A percentile compares a stretch with the other conserved stretches of the same genome.
Evolutionary conservation across 805 yeast species (phyloP).

Genomic region (Cyberlindnera misumaiensis): DNA sequence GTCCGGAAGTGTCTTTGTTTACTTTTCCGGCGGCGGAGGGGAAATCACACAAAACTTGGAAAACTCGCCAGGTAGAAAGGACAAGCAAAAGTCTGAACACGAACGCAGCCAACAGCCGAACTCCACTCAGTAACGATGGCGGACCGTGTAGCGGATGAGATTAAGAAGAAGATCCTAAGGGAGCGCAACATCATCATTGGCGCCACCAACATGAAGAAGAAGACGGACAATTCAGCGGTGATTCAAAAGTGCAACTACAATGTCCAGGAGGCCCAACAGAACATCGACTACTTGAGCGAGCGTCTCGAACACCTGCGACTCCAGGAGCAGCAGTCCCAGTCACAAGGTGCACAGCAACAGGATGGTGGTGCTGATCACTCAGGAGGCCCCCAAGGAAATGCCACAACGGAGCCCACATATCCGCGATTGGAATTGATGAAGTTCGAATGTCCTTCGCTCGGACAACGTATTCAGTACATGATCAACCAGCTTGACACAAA

Average conservation of each 20-base stretch:
- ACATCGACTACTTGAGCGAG: constrained; percentile 81
- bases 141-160: constrained; percentile 51
- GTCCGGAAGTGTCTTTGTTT: too few species aligned
- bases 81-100: too few species aligned
- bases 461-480: constrained; percentile 93
- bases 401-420: constrained; percentile 32
- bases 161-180: constrained; percentile 77
- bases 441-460: constrained; percentile 90
- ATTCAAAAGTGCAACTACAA: constrained; percentile 87
- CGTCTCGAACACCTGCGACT: constrained; percentile 51
- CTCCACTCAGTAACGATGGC: constrained; percentile 14
- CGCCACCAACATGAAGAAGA: constrained; percentile 71
- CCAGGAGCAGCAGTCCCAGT: too few species aligned
- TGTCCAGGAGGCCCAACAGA: constrained; percentile 85
- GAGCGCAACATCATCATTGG: constrained; percentile 86
- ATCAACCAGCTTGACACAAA: constrained; percentile 91
- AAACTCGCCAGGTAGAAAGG: too few species aligned
- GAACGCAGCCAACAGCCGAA: too few species aligned
- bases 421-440: constrained; percentile 77
- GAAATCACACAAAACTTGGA: too few species aligned
- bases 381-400: constrained; percentile 2
- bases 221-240: constrained; percentile 73
- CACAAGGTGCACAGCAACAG: too few species aligned
- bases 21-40: too few species aligned
- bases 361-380: constrained; percentile 14